phyloP scores from a whole-genome alignment of 169 alveolate genomes.

The Cytauxzoon felis region DNA sequence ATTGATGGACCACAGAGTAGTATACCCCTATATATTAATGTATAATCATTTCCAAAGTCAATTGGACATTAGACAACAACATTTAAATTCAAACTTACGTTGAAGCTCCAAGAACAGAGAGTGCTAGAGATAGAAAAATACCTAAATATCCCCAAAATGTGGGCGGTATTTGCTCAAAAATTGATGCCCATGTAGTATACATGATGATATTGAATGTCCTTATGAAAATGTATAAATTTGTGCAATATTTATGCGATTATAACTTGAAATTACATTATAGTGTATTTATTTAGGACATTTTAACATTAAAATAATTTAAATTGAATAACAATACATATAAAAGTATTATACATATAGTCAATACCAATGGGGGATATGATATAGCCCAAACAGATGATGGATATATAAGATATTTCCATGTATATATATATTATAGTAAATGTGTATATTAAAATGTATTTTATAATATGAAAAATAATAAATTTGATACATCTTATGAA shows the following conservation, averaged over 20 bases:
- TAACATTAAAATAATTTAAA: not conserved
- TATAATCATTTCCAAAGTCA: not conserved
- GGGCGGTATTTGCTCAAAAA: conserved; percentile 67
- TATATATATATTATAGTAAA: not conserved
- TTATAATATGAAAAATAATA: conserved; percentile 7
- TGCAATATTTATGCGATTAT: conserved; percentile 5
- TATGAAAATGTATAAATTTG: not conserved
- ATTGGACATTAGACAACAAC: not conserved
- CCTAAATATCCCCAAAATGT: conserved; percentile 87
- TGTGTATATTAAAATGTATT: not conserved
- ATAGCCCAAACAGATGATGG: conserved; percentile 5
- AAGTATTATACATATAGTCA: not conserved
- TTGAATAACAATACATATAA: not conserved
- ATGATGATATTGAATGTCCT: too few species aligned
- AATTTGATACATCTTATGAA: not conserved
- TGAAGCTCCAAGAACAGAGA: conserved; percentile 94
- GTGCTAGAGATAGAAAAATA: conserved; percentile 86
- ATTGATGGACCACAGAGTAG: conserved; percentile 96
- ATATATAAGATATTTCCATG: not conserved
- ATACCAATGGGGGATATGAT: conserved; percentile 8
- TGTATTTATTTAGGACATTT: too few species aligned
- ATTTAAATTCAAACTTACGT: conserved; percentile 74
- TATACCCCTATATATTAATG: conserved; percentile 87
- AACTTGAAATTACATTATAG: not conserved
- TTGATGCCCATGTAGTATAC: conserved; percentile 66